Conservation (phyloP, 768 basidiomycete genomes). For the Sporobolomyces roseus region DNA sequence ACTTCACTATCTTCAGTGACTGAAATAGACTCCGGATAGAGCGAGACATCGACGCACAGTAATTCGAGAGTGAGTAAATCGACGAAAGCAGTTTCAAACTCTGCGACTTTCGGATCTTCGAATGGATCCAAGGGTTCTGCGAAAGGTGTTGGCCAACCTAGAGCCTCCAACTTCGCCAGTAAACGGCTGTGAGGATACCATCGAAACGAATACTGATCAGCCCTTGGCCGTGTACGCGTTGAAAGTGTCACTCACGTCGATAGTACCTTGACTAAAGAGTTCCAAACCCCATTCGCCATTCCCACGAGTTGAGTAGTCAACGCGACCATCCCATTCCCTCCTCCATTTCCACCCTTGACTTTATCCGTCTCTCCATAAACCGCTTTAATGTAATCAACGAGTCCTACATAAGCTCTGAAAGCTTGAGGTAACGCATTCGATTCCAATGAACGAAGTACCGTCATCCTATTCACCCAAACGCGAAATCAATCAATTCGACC, state of each 20-base stretch:
- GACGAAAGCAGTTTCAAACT: constrained; percentile 73
- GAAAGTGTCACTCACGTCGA: constrained; percentile 13
- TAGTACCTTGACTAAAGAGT: constrained; percentile 29
- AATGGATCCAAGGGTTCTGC: constrained; percentile 52
- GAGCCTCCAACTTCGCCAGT: constrained; percentile 61
- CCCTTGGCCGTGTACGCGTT: too few relatives aligned
- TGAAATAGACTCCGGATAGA: constrained; percentile 4
- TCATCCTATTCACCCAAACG: constrained; percentile 17
- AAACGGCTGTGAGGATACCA: constrained; percentile 52
- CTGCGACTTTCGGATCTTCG: constrained; percentile 53
- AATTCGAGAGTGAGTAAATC: constrained; percentile 72
- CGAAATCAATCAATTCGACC: too few relatives aligned
- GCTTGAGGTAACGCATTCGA: constrained; percentile 22
- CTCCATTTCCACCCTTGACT: constrained; percentile 22
- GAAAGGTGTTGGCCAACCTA: constrained; percentile 83
- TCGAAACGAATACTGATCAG: too few relatives aligned
- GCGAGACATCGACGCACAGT: constrained; percentile 60
- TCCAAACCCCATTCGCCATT: constrained; percentile 57
- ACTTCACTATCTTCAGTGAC: neutral
- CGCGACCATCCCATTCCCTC: constrained; percentile 46
- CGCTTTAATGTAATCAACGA: constrained; percentile 51
- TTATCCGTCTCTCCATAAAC: constrained; percentile 36
- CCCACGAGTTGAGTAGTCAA: constrained; percentile 51
- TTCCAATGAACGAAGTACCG: constrained; percentile 31
- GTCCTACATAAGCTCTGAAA: constrained; percentile 38